A percentile compares a stretch with the other conserved stretches of the same genome.
These are phyloP conservation scores for Dryas integrifolia DNA, from an alignment of 331 rosid species.

Conservation along the genomic window DNA sequence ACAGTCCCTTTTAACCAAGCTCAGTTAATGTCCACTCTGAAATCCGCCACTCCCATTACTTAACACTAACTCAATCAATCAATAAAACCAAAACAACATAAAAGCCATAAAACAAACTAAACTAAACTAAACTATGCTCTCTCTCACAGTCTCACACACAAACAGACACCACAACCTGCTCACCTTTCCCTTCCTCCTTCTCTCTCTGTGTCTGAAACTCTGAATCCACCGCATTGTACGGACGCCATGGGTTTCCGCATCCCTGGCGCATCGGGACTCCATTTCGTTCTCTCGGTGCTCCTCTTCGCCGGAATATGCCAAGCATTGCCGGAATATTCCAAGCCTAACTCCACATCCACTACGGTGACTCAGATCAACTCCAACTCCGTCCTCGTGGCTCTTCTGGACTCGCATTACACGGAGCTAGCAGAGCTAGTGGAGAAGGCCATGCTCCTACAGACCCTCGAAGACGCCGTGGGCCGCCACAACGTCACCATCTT, in stretches of 20 bases:
- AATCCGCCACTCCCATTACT: not conserved
- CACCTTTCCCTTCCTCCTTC: conserved; percentile 10
- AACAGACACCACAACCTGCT: not conserved
- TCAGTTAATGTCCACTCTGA: not conserved
- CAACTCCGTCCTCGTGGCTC: conserved; percentile 87
- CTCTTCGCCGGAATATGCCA: conserved; percentile 12
- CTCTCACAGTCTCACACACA: not conserved
- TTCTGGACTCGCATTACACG: conserved; percentile 88
- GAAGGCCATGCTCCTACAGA: conserved; percentile 76
- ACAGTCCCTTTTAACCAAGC: not conserved
- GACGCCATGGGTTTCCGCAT: conserved; percentile 49
- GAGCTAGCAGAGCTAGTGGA: conserved; percentile 90
- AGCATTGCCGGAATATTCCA: conserved; percentile 38
- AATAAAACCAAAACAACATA: not conserved
- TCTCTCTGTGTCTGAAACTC: not conserved
- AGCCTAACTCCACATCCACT: no score
- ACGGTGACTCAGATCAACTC: conserved; percentile 58
- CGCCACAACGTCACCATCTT: conserved; percentile 76
- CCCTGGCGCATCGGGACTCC: conserved; percentile 25
- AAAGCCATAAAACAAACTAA: not conserved
- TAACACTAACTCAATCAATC: not conserved
- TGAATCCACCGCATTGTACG: conserved; percentile 35
- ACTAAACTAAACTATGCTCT: not conserved
- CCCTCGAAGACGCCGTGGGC: conserved; percentile 69
- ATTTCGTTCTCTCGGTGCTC: conserved; percentile 19